These are phyloP conservation scores for Pichia sp. DNA, from an alignment of 1,139 yeast species.

Conservation along the genomic window DNA sequence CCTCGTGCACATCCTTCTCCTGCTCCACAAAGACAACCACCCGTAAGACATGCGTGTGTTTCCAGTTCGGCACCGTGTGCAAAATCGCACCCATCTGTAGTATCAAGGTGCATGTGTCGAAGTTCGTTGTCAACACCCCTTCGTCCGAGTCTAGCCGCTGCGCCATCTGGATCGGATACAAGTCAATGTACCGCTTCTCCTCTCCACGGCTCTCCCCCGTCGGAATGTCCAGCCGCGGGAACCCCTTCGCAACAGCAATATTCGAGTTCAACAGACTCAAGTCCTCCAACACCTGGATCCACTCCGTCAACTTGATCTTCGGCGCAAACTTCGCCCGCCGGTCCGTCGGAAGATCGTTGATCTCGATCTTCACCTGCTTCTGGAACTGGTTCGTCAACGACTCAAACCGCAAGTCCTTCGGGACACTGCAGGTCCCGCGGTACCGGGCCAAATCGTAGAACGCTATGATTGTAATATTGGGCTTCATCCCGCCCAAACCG, in stretches of 20 bases:
- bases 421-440: constrained; percentile 19
- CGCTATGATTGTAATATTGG: constrained; percentile 88
- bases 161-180: constrained; percentile 96
- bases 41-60: constrained; percentile 62
- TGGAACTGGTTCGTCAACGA: constrained; percentile 18
- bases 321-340: constrained; percentile 59
- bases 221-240: constrained; percentile 46
- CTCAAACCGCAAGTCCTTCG: constrained; percentile 24
- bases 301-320: constrained; percentile 66
- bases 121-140: constrained; percentile 74
- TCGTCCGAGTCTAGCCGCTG: constrained; percentile 60
- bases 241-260: constrained; percentile 90
- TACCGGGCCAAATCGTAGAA: constrained; percentile 58
- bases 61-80: constrained; percentile 92
- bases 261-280: constrained; percentile 88
- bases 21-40: constrained; percentile 88
- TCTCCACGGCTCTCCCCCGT: constrained; percentile 21
- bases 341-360: constrained; percentile 69
- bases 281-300: constrained; percentile 93
- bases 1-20: constrained; percentile 65
- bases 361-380: constrained; percentile 28
- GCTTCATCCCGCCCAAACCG: constrained; percentile 96
- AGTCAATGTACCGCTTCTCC: constrained; percentile 60
- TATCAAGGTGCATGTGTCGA: constrained; percentile 90
- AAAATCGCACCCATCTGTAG: constrained; percentile 89